Evolutionary conservation across 768 basidiomycete species (phyloP).

Genomic region (Lanmaoa rubissima): DNA sequence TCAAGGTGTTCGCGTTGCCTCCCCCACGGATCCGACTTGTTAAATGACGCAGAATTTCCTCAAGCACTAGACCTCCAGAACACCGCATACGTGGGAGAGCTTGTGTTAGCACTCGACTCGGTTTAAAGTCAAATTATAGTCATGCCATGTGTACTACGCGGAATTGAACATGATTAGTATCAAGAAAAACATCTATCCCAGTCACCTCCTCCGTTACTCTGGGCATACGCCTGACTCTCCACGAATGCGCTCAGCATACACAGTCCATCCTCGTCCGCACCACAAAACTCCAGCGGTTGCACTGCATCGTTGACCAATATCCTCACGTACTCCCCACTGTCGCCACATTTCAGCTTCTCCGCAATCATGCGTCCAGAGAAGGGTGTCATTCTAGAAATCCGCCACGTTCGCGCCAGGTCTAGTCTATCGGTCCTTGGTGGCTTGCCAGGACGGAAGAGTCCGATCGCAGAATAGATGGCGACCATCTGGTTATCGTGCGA

Average conservation of each 20-base stretch:
- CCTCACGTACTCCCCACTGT: constrained; percentile 50
- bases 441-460: constrained; percentile 42
- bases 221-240: constrained; percentile 66
- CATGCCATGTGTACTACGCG: background rate
- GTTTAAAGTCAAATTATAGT: background rate
- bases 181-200: constrained; percentile 59
- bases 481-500: constrained; percentile 87
- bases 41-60: too few species aligned
- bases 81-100: too few species aligned
- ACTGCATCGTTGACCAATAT: constrained; percentile 78
- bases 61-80: too few species aligned
- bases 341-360: constrained; percentile 58
- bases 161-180: background rate
- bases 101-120: background rate
- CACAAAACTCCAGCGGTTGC: constrained; percentile 62
- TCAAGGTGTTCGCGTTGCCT: too few species aligned
- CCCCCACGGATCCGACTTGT: too few species aligned
- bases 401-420: constrained; percentile 44
- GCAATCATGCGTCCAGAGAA: constrained; percentile 74
- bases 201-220: constrained; percentile 66
- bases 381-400: constrained; percentile 60
- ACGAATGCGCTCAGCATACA: constrained; percentile 68
- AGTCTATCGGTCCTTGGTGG: constrained; percentile 16
- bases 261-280: constrained; percentile 49
- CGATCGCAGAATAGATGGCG: constrained; percentile 67